Conservation (phyloP, 2,329 filamentous ascomycete species). For the Raffaelea albimanens region DNA sequence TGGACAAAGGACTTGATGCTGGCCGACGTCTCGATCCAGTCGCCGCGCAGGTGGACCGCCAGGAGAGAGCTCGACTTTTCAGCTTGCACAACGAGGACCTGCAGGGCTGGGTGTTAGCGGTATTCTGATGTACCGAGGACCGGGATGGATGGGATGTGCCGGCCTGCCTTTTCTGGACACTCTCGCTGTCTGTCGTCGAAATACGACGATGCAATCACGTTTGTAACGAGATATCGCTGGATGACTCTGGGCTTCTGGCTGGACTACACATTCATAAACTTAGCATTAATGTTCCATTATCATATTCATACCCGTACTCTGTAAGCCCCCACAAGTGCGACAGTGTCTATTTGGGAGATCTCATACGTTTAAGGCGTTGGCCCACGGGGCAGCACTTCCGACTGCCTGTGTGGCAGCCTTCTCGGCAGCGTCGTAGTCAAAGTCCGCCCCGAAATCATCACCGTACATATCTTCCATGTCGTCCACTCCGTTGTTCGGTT, state of each 20-base stretch:
- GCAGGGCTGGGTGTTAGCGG: not conserved
- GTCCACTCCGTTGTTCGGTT: no score
- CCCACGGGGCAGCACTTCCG: constrained; percentile 4
- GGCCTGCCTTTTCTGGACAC: constrained; percentile 61
- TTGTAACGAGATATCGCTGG: constrained; percentile 76
- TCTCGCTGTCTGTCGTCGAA: constrained; percentile 49
- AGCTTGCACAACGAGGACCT: constrained; percentile 76
- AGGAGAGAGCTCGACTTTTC: constrained; percentile 59
- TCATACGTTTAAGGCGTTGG: constrained; percentile 42
- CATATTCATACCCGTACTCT: not conserved
- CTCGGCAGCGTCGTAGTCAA: constrained; percentile 72
- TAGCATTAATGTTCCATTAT: constrained; percentile 38
- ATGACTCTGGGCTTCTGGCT: constrained; percentile 62
- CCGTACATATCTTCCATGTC: constrained; percentile 41
- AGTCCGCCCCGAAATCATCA: constrained; percentile 64
- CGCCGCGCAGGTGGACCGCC: constrained; percentile 68
- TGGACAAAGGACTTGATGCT: constrained; percentile 67
- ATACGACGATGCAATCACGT: constrained; percentile 62
- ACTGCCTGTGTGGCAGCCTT: constrained; percentile 60
- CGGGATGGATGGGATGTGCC: no score
- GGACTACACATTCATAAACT: constrained; percentile 50
- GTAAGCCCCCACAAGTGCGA: not conserved
- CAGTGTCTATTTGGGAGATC: constrained; percentile 14
- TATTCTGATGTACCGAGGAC: not conserved
- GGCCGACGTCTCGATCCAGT: constrained; percentile 73